Percentiles rank a stretch among this genome's conserved stretches.
phyloP scores from a whole-genome alignment of 83 land plant species.

The Diphasiastrum complanatum region DNA sequence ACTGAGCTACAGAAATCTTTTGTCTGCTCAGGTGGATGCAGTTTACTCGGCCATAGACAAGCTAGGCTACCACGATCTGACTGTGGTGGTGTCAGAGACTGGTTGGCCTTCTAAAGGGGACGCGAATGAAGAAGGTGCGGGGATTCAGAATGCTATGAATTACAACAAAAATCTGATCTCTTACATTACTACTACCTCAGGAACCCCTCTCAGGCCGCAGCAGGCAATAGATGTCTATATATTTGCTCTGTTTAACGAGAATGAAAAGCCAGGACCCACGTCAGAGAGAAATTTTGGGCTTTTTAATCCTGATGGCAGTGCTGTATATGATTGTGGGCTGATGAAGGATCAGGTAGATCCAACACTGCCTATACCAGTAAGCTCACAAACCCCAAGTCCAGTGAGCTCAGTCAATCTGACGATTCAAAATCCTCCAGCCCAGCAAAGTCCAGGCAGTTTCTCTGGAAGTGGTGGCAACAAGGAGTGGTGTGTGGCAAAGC shows the following conservation, averaged over 20 bases:
- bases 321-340: not conserved
- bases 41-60: conserved; percentile 12
- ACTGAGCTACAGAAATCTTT: conserved; percentile 6
- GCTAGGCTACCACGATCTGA: not conserved
- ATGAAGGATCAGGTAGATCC: too few species aligned
- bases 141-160: conserved; percentile 8
- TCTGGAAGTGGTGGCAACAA: too few species aligned
- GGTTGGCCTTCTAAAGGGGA: conserved; percentile 13
- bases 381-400: too few species aligned
- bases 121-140: not conserved
- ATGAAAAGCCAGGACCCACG: conserved; percentile 4
- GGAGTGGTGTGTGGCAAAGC: too few species aligned
- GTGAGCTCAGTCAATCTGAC: too few species aligned
- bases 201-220: too few species aligned
- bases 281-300: conserved; percentile 12
- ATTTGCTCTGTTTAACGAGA: conserved; percentile 12
- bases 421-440: too few species aligned
- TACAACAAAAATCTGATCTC: conserved; percentile 8
- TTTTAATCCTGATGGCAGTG: conserved; percentile 6
- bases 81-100: conserved; percentile 7
- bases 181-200: not conserved
- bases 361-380: too few species aligned
- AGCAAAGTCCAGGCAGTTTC: too few species aligned
- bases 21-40: conserved; percentile 19
- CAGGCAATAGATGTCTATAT: too few species aligned